phyloP scores from a whole-genome alignment of 2,329 filamentous ascomycete species.

The Verticillium isaacii region DNA sequence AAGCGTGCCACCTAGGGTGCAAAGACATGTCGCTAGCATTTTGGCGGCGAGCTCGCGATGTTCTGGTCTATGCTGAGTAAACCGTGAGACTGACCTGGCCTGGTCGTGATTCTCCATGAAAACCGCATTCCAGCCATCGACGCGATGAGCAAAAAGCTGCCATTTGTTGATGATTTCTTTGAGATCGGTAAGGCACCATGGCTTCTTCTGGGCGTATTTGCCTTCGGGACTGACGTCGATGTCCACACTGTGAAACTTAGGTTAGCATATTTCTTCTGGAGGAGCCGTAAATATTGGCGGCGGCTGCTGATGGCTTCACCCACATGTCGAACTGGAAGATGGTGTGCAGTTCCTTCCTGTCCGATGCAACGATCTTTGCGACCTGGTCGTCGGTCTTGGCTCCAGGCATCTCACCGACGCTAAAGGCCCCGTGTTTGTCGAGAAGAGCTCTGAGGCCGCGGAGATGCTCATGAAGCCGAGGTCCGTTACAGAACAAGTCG shows the following conservation, averaged over 20 bases:
- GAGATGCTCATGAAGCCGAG: constrained; percentile 42
- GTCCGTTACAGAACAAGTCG: constrained; percentile 31
- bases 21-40: constrained; percentile 18
- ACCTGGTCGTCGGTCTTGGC: constrained; percentile 40
- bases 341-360: constrained; percentile 28
- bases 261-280: too few relatives aligned
- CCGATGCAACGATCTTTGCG: constrained; percentile 39
- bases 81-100: constrained; percentile 48
- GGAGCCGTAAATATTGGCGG: neutral
- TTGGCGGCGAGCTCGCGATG: constrained; percentile 40
- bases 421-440: constrained; percentile 46
- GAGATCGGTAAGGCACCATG: constrained; percentile 33
- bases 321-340: constrained; percentile 49
- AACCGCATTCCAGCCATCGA: constrained; percentile 50
- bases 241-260: constrained; percentile 17
- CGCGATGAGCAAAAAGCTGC: constrained; percentile 39
- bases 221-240: constrained; percentile 30
- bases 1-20: constrained; percentile 44
- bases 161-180: constrained; percentile 40
- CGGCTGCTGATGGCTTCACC: neutral
- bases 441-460: constrained; percentile 42
- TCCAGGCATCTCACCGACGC: constrained; percentile 47
- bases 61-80: constrained; percentile 28
- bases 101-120: constrained; percentile 64
- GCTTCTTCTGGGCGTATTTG: constrained; percentile 34